These are phyloP conservation scores for Myxozyma neotropica DNA, from an alignment of 805 yeast species.

Conservation along the genomic window DNA sequence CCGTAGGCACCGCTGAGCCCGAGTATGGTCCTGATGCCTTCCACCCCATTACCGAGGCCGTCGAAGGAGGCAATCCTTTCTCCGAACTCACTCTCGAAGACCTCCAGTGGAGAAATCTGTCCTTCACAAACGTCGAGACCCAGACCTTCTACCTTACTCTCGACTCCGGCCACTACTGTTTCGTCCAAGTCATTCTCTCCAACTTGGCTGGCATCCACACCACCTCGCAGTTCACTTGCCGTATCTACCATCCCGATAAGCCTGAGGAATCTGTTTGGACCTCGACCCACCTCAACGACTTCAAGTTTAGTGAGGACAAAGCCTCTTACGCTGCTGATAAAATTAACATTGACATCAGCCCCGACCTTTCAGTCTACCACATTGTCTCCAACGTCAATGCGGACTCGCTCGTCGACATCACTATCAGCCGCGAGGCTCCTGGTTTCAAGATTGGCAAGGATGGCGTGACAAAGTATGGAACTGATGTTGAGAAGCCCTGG, in stretches of 20 bases:
- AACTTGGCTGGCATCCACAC: constrained; percentile 79
- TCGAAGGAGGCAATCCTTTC: constrained; percentile 59
- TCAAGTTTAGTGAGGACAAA: constrained; percentile 55
- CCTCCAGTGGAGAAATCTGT: constrained; percentile 72
- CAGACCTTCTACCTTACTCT: constrained; percentile 84
- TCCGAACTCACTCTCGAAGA: constrained; percentile 66
- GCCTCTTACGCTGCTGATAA: constrained; percentile 77
- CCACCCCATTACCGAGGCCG: constrained; percentile 72
- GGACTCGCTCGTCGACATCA: constrained; percentile 71
- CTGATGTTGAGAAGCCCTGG: constrained; percentile 85
- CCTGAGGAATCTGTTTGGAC: constrained; percentile 74
- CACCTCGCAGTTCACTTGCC: constrained; percentile 87
- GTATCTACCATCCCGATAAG: constrained; percentile 62
- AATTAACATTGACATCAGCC: constrained; percentile 62
- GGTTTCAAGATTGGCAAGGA: constrained; percentile 90
- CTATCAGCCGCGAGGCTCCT: constrained; percentile 61
- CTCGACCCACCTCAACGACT: constrained; percentile 83
- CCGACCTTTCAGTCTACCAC: constrained; percentile 54
- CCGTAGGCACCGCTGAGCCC: constrained; percentile 97
- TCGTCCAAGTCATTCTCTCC: constrained; percentile 93
- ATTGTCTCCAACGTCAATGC: constrained; percentile 65
- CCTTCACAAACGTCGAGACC: constrained; percentile 90
- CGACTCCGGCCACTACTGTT: constrained; percentile 58
- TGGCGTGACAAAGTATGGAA: constrained; percentile 86
- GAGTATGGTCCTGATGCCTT: constrained; percentile 93